Evolutionary conservation across 495 filamentous ascomycete genomes (phyloP).

Genomic region (Podospora didyma): DNA sequence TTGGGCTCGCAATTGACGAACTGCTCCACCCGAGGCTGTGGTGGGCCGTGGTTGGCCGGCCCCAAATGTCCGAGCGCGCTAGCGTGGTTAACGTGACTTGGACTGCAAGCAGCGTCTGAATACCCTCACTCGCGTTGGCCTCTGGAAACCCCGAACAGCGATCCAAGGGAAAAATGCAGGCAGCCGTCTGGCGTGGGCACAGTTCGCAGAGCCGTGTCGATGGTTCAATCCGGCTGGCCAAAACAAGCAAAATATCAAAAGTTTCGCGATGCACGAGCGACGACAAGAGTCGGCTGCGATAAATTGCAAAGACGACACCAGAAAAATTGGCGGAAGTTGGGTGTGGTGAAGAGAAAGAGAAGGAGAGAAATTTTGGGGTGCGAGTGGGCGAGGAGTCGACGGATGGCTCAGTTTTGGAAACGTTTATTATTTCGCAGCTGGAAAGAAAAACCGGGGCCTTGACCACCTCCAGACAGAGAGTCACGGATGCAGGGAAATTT

Average conservation of each 20-base stretch:
- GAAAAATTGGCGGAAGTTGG: conserved; percentile 46
- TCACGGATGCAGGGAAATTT: conserved; percentile 40
- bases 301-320: conserved; percentile 38
- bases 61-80: conserved; percentile 2
- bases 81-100: conserved; percentile 4
- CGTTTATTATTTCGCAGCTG: conserved; percentile 36
- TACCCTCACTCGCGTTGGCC: conserved; percentile 35
- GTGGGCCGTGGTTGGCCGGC: conserved; percentile 11
- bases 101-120: conserved; percentile 34
- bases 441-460: conserved; percentile 47
- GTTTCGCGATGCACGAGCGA: conserved; percentile 28
- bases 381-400: conserved; percentile 27
- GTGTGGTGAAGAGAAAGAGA: conserved; percentile 35
- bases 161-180: conserved; percentile 17
- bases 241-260: conserved; percentile 17
- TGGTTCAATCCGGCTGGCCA: conserved; percentile 27
- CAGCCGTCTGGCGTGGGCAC: conserved; percentile 14
- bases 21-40: background rate
- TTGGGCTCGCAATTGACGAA: conserved; percentile 3
- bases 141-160: conserved; percentile 16
- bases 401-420: conserved; percentile 44
- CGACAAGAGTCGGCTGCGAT: conserved; percentile 39
- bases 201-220: conserved; percentile 13
- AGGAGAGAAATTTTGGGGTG: conserved; percentile 45
- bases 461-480: conserved; percentile 34